These are phyloP conservation scores for Colletotrichum echinochloae DNA, from an alignment of 2,329 filamentous ascomycete species.

Conservation along the genomic window DNA sequence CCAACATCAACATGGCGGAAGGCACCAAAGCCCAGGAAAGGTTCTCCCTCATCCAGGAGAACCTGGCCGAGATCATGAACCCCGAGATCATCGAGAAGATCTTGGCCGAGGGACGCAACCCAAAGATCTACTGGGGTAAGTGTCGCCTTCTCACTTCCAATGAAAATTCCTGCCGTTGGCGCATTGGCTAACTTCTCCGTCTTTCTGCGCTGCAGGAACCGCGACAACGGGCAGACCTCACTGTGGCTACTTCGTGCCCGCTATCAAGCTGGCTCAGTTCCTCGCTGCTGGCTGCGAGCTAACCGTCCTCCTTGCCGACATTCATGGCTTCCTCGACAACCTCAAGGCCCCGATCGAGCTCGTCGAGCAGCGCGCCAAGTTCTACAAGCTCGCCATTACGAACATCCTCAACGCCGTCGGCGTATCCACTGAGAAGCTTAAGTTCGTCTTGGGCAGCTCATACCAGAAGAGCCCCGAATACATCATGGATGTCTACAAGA, in stretches of 20 bases:
- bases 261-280: conserved; percentile 90
- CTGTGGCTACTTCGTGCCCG: conserved; percentile 88
- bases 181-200: conserved; percentile 33
- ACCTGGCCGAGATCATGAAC: conserved; percentile 85
- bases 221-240: conserved; percentile 90
- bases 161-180: neutral
- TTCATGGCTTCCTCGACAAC: conserved; percentile 84
- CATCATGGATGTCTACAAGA: conserved; percentile 86
- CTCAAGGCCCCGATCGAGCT: conserved; percentile 90
- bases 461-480: conserved; percentile 83
- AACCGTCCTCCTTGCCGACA: conserved; percentile 80
- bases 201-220: conserved; percentile 63
- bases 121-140: conserved; percentile 86
- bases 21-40: conserved; percentile 67
- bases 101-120: conserved; percentile 75
- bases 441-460: conserved; percentile 85
- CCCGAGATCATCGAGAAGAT: conserved; percentile 84
- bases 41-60: conserved; percentile 81
- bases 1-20: conserved; percentile 42
- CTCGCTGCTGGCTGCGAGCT: conserved; percentile 87
- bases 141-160: neutral
- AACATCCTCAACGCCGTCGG: conserved; percentile 81
- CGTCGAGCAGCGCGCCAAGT: conserved; percentile 82
- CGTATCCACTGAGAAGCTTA: conserved; percentile 81
- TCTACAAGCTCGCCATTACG: conserved; percentile 84